phyloP scores from a whole-genome alignment of 2,329 filamentous ascomycete species.

The Hymenoscyphus albidus region DNA sequence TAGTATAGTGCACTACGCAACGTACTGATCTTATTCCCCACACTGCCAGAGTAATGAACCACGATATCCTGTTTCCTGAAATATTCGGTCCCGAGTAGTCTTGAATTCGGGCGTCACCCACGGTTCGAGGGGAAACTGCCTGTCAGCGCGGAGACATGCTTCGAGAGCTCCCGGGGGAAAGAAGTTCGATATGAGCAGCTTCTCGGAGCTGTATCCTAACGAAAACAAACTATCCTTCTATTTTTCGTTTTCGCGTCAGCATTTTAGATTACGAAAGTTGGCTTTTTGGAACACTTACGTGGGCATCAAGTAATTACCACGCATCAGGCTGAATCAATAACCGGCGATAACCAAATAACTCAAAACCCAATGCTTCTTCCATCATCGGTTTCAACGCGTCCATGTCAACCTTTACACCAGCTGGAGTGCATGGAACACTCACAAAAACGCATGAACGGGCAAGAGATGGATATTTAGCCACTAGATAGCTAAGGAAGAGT shows the following conservation, averaged over 20 bases:
- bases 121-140: neutral
- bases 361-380: constrained; percentile 5
- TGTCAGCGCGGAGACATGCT: neutral
- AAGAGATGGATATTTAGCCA: neutral
- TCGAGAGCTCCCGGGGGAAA: neutral
- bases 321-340: neutral
- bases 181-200: neutral
- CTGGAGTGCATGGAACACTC: neutral
- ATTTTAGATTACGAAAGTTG: neutral
- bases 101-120: neutral
- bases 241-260: neutral
- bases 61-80: neutral
- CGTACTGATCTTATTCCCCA: too few relatives aligned
- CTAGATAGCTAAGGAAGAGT: neutral
- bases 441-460: neutral
- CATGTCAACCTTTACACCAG: neutral
- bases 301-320: neutral
- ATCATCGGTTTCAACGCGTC: constrained; percentile 3
- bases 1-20: too few relatives aligned
- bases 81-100: neutral
- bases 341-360: constrained; percentile 8
- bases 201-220: neutral
- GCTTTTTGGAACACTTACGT: neutral
- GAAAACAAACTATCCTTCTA: neutral
- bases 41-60: neutral